Base-by-base conservation (phyloP, 805 yeast genomes). In the Candida ponderosae region DNA sequence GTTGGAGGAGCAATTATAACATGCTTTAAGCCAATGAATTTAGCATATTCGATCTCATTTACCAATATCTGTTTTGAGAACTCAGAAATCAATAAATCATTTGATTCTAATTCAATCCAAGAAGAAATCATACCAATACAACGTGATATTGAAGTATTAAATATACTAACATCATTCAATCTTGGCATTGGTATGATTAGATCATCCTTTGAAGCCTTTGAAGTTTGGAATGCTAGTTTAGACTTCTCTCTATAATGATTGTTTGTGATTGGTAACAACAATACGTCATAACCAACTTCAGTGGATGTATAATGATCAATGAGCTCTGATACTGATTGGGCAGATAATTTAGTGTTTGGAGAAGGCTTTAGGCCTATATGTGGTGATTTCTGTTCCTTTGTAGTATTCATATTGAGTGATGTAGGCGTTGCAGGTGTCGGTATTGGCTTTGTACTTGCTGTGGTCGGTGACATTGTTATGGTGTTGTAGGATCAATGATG, bases 61-160 rank as follows among this genome's bases (percentile, higher is more conserved):
- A 56, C 40, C n/a, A 80, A 51, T 1, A 79, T 81, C 46, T 79
- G 79, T 27, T 59, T 57, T 6, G 81, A 74, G 35, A 79, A 62
- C 42, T 68, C 72, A 23, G 79, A 71, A 4, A 74, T 62, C 6
- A 64, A 42, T 0, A 58, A 53, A 51, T 77, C 74, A 9, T 60
- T 57, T 23, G 78, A 69, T 44, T 79, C 86, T 30, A 79, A 55
- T 47, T 79, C 86, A n/a, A 79, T 62, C 86, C 87, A 81, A 3
- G 82, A 74, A 0, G 86, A 71, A 3, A 79, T 54, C 23, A 79
- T 47, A 0, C 84, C 86, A 18, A 81, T 68, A 7, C 74, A 56
- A 43, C 57, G 54, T 2, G 48, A 37, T 3, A 65, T 53, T 47
- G 72, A 72, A 0, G 53, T 43, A 4, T 69, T 62, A 9, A 62